Percentiles rank a stretch among this genome's conserved stretches.
These are phyloP conservation scores for Dendrocalamus latiflorus DNA, from an alignment of 202 grass and related monocot species.

Conservation along the genomic window DNA sequence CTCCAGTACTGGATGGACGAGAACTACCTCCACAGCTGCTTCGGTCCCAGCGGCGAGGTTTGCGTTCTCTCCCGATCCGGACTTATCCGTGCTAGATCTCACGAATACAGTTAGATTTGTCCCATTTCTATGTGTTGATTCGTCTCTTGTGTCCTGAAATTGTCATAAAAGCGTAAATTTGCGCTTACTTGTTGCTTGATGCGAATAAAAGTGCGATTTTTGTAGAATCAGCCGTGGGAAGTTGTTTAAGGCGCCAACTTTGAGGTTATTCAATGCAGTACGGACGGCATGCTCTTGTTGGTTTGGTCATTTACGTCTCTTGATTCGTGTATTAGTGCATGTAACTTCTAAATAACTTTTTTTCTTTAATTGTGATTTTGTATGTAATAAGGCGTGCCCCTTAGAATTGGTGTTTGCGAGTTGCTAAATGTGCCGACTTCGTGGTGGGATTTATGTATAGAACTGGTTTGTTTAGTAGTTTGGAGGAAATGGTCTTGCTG, in stretches of 20 bases:
- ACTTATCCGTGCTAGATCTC: constrained; percentile 32
- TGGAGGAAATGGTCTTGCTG: constrained; percentile 29
- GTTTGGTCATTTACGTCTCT: constrained; percentile 8
- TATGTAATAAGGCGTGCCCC: background rate
- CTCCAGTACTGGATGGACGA: constrained; percentile 90
- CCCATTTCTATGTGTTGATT: background rate
- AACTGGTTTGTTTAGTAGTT: constrained; percentile 11
- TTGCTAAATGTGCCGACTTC: constrained; percentile 26
- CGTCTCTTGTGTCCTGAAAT: background rate
- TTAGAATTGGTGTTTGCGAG: constrained; percentile 4
- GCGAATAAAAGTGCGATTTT: constrained; percentile 2
- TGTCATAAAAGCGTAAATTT: background rate
- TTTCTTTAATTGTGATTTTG: background rate
- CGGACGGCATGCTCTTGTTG: constrained; percentile 7
- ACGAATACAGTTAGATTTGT: constrained; percentile 25
- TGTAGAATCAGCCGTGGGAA: constrained; percentile 21
- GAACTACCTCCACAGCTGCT: constrained; percentile 77
- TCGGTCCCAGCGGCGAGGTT: constrained; percentile 66
- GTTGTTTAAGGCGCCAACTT: constrained; percentile 34
- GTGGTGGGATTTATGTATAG: constrained; percentile 14
- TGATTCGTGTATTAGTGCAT: background rate
- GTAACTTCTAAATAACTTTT: background rate
- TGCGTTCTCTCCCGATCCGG: constrained; percentile 24
- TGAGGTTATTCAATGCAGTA: constrained; percentile 33
- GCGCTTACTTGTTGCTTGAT: background rate